Base-by-base conservation (phyloP, 148 eudicot species). In the Fagopyrum esculentum region DNA sequence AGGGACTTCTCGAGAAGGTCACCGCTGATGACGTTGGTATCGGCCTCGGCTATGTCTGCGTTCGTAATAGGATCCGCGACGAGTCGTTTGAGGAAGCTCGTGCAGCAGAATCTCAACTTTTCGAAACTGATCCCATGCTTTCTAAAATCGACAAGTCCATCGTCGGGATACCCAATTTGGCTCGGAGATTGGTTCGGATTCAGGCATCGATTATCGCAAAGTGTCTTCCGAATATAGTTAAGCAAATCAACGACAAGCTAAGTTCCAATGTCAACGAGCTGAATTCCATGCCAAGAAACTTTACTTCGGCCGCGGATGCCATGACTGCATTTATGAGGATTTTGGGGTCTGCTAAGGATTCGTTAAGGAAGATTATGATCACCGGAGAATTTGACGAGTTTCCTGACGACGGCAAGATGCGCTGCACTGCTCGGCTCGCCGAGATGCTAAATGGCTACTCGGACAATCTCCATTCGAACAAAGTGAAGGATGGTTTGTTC, bases 381-480 rank as follows among this genome's bases (percentile, higher is more conserved):
- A 64, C 45, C 2, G 70, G 70, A 17, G 70, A 64, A 45, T 64
- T 64, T n/a, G 70, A 64, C 15, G 70, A 64, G 70, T 64, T 64
- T 72, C 77, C 77, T 1, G 77, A 74, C 0, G 77, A 74, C 0
- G 45, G 13, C 0, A 64, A 59, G 15, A 74, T 74, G 77, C 77
- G 60, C 11, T 74, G 77, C 17, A 60, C 70, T 0, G 77, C 77
- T 5, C 44, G 70, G 6, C n/a, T 74, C 1, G 52, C 77, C 0
- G 77, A 74, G n/a, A 45, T 59, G 70, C 69, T 74, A 15, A 45
- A 57, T 13, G 30, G 57, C 30, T 74, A 59, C 72, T 85, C 86
- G 0, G 76, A 69, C 0, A 77, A 81, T 30, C 79, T 88, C 7
- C 84, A 80, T 35, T 35, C 46, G 0, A 40, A 13, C 19, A 5